Conservation (phyloP, 2,329 filamentous ascomycete genomes). For the Penicillium sp. region DNA sequence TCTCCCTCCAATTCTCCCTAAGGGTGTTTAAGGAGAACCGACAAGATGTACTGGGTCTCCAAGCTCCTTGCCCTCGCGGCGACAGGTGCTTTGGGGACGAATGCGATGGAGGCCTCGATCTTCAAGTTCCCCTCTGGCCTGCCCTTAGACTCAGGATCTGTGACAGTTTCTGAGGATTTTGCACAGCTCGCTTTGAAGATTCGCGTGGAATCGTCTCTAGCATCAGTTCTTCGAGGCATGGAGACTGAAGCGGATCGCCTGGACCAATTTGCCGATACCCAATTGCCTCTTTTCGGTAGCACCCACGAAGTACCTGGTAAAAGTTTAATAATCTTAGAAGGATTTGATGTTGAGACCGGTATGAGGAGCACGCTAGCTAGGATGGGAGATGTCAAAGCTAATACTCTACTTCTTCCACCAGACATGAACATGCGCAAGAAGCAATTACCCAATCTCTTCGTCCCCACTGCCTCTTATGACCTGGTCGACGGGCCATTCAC, state of each 20-base stretch:
- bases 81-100: constrained; percentile 26
- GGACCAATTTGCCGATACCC: constrained; percentile 59
- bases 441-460: constrained; percentile 12
- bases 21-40: neutral
- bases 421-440: constrained; percentile 15
- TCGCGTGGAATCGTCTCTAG: constrained; percentile 52
- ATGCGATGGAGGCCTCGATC: constrained; percentile 34
- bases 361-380: constrained; percentile 10
- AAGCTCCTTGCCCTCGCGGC: constrained; percentile 30
- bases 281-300: constrained; percentile 53
- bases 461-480: constrained; percentile 17
- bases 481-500: constrained; percentile 10
- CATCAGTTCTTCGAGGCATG: constrained; percentile 40
- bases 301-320: constrained; percentile 22
- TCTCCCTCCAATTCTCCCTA: too few species aligned
- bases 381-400: constrained; percentile 14
- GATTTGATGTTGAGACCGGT: constrained; percentile 63
- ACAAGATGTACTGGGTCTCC: constrained; percentile 29
- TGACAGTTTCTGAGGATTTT: constrained; percentile 28
- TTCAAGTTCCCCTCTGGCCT: constrained; percentile 30
- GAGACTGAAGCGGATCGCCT: constrained; percentile 57
- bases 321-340: constrained; percentile 49
- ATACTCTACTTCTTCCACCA: constrained; percentile 1
- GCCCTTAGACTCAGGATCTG: neutral
- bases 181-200: constrained; percentile 44